phyloP scores from a whole-genome alignment of 2,329 filamentous ascomycete genomes.

The Trichoderma brevicompactum region DNA sequence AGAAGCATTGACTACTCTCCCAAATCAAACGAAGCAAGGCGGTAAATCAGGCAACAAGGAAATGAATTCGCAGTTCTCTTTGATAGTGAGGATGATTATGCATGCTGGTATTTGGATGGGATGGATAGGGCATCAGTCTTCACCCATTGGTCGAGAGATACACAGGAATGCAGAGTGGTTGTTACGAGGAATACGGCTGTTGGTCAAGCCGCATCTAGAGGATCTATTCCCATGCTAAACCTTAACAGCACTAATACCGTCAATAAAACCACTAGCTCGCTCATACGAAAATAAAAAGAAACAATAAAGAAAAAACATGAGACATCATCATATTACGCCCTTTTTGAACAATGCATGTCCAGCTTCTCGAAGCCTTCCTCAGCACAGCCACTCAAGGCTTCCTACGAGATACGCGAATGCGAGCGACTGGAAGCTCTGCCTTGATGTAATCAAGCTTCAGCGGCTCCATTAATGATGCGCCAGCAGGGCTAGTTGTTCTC shows the following conservation, averaged over 20 bases:
- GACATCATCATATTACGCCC: not conserved
- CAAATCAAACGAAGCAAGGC: too few species aligned
- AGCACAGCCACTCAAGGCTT: constrained; percentile 2
- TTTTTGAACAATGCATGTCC: not conserved
- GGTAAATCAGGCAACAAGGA: too few species aligned
- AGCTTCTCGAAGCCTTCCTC: constrained; percentile 14
- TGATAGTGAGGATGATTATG: too few species aligned
- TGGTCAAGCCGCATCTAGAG: not conserved
- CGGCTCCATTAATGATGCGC: constrained; percentile 7
- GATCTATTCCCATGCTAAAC: not conserved
- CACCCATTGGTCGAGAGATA: not conserved
- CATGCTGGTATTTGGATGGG: too few species aligned
- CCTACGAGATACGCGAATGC: not conserved
- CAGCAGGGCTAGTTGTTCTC: constrained; percentile 4
- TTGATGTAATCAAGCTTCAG: constrained; percentile 12
- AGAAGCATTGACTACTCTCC: too few species aligned
- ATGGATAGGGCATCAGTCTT: too few species aligned
- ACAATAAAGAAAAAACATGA: too few species aligned
- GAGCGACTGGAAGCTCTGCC: not conserved
- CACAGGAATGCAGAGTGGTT: not conserved
- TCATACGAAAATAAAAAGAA: too few species aligned
- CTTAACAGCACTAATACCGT: not conserved
- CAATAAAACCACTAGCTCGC: not conserved
- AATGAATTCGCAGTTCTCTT: too few species aligned
- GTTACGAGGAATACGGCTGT: constrained; percentile 11